Evolutionary conservation across 1,284 basidiomycete species (phyloP).

Genomic region (Stereum hirsutum): DNA sequence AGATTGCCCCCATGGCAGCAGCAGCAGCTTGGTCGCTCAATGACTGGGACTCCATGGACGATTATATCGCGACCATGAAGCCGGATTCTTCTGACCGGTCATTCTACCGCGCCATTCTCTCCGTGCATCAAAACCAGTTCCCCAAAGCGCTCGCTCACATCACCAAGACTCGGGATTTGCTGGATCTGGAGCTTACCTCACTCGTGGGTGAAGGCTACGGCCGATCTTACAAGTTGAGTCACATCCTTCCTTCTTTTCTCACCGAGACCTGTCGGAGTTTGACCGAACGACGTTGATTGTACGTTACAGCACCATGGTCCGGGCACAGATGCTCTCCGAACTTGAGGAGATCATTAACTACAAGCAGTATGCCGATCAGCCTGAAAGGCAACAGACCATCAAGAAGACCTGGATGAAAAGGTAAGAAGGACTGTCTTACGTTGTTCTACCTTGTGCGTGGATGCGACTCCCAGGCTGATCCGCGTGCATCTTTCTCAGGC

Average conservation of each 20-base stretch:
- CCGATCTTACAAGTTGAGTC: constrained; percentile 86
- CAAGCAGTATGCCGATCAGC: constrained; percentile 92
- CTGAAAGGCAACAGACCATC: constrained; percentile 82
- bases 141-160: constrained; percentile 87
- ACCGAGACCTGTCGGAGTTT: not conserved
- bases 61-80: constrained; percentile 94
- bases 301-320: constrained; percentile 85
- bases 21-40: constrained; percentile 96
- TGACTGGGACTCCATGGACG: constrained; percentile 98
- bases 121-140: constrained; percentile 95
- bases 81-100: constrained; percentile 89
- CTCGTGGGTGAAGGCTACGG: constrained; percentile 96
- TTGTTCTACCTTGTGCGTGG: too few species aligned
- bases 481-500: constrained; percentile 29
- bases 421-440: constrained; percentile 26
- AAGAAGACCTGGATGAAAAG: constrained; percentile 94
- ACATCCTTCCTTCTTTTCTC: not conserved
- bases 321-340: constrained; percentile 98
- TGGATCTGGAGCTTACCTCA: constrained; percentile 89
- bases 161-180: constrained; percentile 87
- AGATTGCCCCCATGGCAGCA: constrained; percentile 94
- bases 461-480: too few species aligned
- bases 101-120: constrained; percentile 94
- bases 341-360: constrained; percentile 97
- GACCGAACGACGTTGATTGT: constrained; percentile 11